A percentile compares a stretch with the other conserved stretches of the same genome.
These are phyloP conservation scores for Lolium multiflorum DNA, from an alignment of 176 grass and related monocot genomes.

Conservation along the genomic window DNA sequence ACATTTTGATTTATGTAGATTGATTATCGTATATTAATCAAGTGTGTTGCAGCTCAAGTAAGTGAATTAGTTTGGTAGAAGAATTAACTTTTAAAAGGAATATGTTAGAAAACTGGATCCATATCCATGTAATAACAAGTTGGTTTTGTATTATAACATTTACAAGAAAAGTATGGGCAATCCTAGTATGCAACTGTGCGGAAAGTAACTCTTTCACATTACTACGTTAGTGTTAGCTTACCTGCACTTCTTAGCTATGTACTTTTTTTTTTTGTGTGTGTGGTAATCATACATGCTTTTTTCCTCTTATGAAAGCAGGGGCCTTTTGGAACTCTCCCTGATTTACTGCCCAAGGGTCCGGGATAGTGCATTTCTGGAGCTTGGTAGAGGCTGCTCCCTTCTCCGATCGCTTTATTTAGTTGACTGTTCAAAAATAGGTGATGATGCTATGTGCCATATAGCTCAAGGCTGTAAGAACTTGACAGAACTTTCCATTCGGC, in stretches of 20 bases:
- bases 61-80: neutral
- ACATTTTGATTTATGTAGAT: neutral
- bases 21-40: slow-evolving; percentile 20
- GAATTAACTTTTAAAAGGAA: slow-evolving; percentile 11
- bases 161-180: neutral
- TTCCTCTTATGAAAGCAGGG: slow-evolving; percentile 55
- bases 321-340: slow-evolving; percentile 78
- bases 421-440: slow-evolving; percentile 76
- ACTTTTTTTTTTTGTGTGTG: neutral
- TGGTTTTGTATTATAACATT: slow-evolving; percentile 1
- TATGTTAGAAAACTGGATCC: neutral
- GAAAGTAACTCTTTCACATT: slow-evolving; percentile 14
- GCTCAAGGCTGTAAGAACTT: slow-evolving; percentile 85
- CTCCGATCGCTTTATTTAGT: slow-evolving; percentile 74
- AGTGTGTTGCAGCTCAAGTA: slow-evolving; percentile 32
- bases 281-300: slow-evolving; percentile 35
- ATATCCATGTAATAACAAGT: no score
- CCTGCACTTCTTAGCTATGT: neutral
- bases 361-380: slow-evolving; percentile 84
- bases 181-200: neutral
- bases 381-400: slow-evolving; percentile 84
- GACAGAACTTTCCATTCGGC: slow-evolving; percentile 75
- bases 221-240: neutral
- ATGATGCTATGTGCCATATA: slow-evolving; percentile 78
- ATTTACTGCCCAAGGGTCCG: slow-evolving; percentile 81